These are phyloP conservation scores for Fragaria vesca DNA, from an alignment of 306 rosid genomes.

Conservation along the genomic window DNA sequence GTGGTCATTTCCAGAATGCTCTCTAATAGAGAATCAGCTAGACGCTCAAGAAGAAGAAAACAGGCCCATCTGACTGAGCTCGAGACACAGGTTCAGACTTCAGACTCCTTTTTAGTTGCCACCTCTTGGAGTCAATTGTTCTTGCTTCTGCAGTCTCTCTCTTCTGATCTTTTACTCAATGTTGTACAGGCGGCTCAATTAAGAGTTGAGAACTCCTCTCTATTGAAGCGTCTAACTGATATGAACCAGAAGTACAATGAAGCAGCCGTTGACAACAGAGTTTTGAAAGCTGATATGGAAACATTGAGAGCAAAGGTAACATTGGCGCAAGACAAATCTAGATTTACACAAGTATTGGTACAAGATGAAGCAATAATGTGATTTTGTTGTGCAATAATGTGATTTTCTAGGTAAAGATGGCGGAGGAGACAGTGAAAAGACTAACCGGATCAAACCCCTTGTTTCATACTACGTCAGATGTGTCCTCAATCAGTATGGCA, in stretches of 20 bases:
- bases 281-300: conserved; percentile 82
- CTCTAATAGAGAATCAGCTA: conserved; percentile 95
- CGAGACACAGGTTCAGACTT: conserved; percentile 63
- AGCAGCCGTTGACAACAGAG: conserved; percentile 84
- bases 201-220: conserved; percentile 77
- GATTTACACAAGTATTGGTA: not conserved
- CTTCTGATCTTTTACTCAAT: conserved; percentile 22
- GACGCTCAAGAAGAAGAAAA: conserved; percentile 95
- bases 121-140: conserved; percentile 5
- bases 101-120: not conserved
- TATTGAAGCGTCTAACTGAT: conserved; percentile 71
- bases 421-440: conserved; percentile 78
- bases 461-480: conserved; percentile 54
- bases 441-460: conserved; percentile 58
- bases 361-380: not conserved
- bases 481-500: conserved; percentile 56
- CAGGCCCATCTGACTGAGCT: conserved; percentile 96
- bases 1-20: conserved; percentile 71
- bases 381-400: not conserved
- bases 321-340: not conserved
- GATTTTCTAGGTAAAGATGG: conserved; percentile 69
- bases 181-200: conserved; percentile 68
- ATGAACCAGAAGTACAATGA: conserved; percentile 57
- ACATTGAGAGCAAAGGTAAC: conserved; percentile 92
- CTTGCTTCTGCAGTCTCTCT: not conserved